These are phyloP conservation scores for Achlya hypogyna DNA, from an alignment of 352 stramenopile genomes.

Conservation along the genomic window DNA sequence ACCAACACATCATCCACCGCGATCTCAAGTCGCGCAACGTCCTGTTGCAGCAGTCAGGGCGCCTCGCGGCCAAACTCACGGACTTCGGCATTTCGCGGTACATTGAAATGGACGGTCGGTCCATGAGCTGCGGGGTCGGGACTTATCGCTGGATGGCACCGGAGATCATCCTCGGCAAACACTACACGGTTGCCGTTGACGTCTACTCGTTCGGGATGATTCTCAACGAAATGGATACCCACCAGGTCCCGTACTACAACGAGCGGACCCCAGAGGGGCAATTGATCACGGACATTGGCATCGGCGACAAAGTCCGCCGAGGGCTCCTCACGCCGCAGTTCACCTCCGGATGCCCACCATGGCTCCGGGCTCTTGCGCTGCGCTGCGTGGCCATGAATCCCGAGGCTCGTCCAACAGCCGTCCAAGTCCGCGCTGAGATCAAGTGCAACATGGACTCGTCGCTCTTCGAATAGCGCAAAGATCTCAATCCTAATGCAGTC, in stretches of 20 bases:
- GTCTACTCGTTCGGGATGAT: slow-evolving; percentile 64
- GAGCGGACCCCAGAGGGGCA: slow-evolving; percentile 3
- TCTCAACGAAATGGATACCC: slow-evolving; percentile 62
- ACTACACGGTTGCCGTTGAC: slow-evolving; percentile 45
- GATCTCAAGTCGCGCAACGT: slow-evolving; percentile 67
- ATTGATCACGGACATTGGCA: slow-evolving; percentile 10
- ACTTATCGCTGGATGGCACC: slow-evolving; percentile 47
- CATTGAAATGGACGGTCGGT: slow-evolving; percentile 35
- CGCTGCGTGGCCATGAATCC: slow-evolving; percentile 7
- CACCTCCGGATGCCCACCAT: slow-evolving; percentile 1
- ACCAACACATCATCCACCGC: slow-evolving; percentile 52
- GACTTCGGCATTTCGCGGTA: slow-evolving; percentile 65
- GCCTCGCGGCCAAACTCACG: slow-evolving; percentile 50
- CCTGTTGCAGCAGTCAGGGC: slow-evolving; percentile 33
- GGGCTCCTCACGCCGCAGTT: slow-evolving; percentile 2
- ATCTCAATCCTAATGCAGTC: too few relatives aligned
- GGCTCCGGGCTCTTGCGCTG: background rate
- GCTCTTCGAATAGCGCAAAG: slow-evolving; percentile 6
- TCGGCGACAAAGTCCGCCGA: slow-evolving; percentile 19
- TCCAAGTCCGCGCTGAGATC: background rate
- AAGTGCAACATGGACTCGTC: background rate
- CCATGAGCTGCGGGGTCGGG: slow-evolving; percentile 50
- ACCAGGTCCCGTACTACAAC: slow-evolving; percentile 17
- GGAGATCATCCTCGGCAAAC: slow-evolving; percentile 51
- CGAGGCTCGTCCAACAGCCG: background rate